Base-by-base conservation (phyloP, 306 rosid genomes). In the Heteromeles arbutifolia region DNA sequence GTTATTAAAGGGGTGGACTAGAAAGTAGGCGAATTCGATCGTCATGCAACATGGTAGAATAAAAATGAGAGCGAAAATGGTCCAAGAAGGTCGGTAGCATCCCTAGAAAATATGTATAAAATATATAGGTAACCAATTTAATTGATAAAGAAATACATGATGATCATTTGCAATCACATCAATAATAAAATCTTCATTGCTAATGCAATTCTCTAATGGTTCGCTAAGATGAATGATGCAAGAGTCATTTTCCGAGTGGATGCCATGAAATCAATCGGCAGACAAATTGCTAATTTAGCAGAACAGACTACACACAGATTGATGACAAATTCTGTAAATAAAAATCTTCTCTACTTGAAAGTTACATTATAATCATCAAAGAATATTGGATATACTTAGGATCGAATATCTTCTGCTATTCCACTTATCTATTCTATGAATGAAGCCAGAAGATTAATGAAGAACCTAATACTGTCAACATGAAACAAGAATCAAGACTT, bases 401-500 rank as follows among this genome's bases (percentile, higher is more conserved):
- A 50, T 50, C 21, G 54, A 17, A 50, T 72, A 56, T 56, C 43
- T 34, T 34, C 17, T 57, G 32, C 32, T 72, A 72, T 72, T 54
- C 65, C 65, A 28, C 50, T 8, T 32, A n/a, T 72, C 24, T 71
- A 5, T 53, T 25, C 10, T 56, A 5, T 5, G n/a, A 29, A 31
- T 56, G 14, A 54, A 72, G 53, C 7, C 26, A 12, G 21, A 1
- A 70, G 54, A 31, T 28, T 54, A 18, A 71, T 71, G 57, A 58
- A 73, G 77, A 73, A 61, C 59, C 77, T 41, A 43, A 73, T 73
- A 61, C 77, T 43, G 22, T 43, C 73, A 48, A 67, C 78, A 70
- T 81, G 89, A 81, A 58, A 62, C 50, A 59, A 65, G 89, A 86
- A 81, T 81, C 84, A 82, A 75, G 67, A 11, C 14, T 68, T 79